phyloP scores from a whole-genome alignment of 805 yeast genomes.

The Starmerella sirachaensis region DNA sequence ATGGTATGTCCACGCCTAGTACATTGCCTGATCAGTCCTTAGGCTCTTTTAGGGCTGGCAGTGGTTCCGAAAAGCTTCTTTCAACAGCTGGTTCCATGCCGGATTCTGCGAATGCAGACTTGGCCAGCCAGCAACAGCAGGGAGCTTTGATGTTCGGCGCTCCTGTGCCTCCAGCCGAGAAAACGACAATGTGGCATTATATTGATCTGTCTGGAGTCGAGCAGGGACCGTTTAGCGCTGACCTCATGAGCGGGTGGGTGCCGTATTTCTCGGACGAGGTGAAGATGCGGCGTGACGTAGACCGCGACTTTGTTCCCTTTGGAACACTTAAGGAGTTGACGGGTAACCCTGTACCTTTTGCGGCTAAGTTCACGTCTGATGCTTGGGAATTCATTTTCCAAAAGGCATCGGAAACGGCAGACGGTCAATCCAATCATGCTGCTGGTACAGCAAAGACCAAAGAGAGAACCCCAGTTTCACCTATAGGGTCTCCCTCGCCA shows the following conservation, averaged over 20 bases:
- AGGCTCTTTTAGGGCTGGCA: no score
- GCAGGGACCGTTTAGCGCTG: slow-evolving; percentile 74
- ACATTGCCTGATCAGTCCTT: no score
- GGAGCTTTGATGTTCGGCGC: no score
- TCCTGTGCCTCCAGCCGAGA: no score
- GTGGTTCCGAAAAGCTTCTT: no score
- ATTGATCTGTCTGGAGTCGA: slow-evolving; percentile 55
- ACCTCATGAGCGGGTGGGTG: slow-evolving; percentile 65
- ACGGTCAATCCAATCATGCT: not conserved
- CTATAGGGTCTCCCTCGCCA: no score
- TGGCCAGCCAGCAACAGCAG: no score
- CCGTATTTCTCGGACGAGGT: slow-evolving; percentile 39
- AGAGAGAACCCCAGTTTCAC: not conserved
- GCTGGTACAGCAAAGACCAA: not conserved
- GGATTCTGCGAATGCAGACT: no score
- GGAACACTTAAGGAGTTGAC: slow-evolving; percentile 41
- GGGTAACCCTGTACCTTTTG: slow-evolving; percentile 50
- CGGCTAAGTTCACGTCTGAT: slow-evolving; percentile 21
- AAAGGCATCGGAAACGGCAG: not conserved
- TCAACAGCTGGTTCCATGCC: no score
- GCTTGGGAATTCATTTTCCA: slow-evolving; percentile 15
- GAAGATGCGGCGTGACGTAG: slow-evolving; percentile 48
- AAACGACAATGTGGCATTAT: no score
- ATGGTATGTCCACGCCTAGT: no score
- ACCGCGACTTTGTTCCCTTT: slow-evolving; percentile 38